Conservation (phyloP, 2,329 filamentous ascomycete genomes). For the Didymella segeticola region DNA sequence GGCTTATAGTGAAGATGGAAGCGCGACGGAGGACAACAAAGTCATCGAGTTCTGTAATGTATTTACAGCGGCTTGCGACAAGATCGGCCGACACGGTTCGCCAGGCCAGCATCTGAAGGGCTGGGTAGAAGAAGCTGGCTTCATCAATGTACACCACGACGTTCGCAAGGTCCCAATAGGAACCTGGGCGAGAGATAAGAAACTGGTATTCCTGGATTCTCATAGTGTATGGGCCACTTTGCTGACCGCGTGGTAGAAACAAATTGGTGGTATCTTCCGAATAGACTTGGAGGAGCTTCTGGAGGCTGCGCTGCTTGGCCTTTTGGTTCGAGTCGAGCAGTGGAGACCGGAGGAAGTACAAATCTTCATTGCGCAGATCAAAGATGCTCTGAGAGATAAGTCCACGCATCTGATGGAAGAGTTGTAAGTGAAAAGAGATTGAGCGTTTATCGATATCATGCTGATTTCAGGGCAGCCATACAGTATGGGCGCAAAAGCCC, state of each 20-base stretch:
- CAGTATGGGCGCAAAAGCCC: constrained; percentile 9
- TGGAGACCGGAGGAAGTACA: constrained; percentile 55
- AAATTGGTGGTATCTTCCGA: constrained; percentile 9
- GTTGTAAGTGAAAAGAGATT: constrained; percentile 22
- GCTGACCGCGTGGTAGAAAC: background rate
- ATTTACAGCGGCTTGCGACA: constrained; percentile 6
- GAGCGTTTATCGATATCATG: background rate
- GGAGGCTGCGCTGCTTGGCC: constrained; percentile 6
- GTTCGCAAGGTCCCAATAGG: constrained; percentile 24
- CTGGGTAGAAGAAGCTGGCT: constrained; percentile 51
- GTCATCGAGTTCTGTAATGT: constrained; percentile 12
- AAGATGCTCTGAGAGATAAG: constrained; percentile 34
- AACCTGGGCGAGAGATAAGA: constrained; percentile 26
- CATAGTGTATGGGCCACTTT: background rate
- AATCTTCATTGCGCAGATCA: constrained; percentile 43
- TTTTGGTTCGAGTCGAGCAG: constrained; percentile 33
- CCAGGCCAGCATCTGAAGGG: constrained; percentile 43
- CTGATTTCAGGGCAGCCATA: background rate
- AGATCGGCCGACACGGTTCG: constrained; percentile 18
- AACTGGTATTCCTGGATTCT: constrained; percentile 24
- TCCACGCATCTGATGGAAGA: constrained; percentile 31
- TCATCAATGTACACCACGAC: constrained; percentile 50
- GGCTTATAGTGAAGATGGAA: constrained; percentile 46
- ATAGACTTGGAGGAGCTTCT: constrained; percentile 8
- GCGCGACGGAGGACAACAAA: constrained; percentile 6